Conservation (phyloP, 1,284 basidiomycete species). For the Naganishia sp. region DNA sequence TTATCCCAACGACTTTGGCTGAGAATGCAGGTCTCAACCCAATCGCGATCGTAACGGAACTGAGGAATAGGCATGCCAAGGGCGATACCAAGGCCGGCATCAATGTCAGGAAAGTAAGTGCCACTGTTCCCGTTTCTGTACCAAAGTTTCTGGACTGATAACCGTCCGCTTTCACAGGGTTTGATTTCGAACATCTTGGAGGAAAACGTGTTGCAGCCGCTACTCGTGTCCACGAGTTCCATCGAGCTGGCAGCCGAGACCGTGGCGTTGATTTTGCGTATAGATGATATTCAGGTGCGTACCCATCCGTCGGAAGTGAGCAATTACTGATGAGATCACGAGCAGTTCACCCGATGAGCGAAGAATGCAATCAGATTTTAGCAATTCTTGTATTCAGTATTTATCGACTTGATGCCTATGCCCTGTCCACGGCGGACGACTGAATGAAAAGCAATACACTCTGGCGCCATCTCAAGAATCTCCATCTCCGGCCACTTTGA, state of each 20-base stretch:
- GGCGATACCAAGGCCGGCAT: constrained; percentile 96
- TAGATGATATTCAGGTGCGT: constrained; percentile 81
- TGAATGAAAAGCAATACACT: too few relatives aligned
- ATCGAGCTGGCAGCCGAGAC: constrained; percentile 96
- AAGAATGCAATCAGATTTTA: background rate
- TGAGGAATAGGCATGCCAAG: constrained; percentile 92
- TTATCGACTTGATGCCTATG: background rate
- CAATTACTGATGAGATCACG: background rate
- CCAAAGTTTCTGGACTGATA: constrained; percentile 15
- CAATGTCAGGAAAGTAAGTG: constrained; percentile 86
- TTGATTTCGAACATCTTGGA: constrained; percentile 94
- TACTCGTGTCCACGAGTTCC: constrained; percentile 93
- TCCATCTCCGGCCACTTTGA: background rate
- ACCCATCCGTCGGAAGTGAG: background rate
- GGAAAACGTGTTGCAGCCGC: constrained; percentile 95
- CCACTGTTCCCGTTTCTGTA: background rate
- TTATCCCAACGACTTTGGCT: constrained; percentile 95
- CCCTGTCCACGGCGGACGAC: background rate
- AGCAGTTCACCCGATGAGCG: constrained; percentile 22
- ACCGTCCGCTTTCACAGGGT: constrained; percentile 60
- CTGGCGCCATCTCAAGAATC: background rate
- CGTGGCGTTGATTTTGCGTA: constrained; percentile 92
- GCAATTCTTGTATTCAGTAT: too few relatives aligned
- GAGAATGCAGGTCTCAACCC: constrained; percentile 99
- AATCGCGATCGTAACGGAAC: constrained; percentile 96